Evolutionary conservation across 2,329 filamentous ascomycete species (phyloP).

Genomic region (Metarhizium album): DNA sequence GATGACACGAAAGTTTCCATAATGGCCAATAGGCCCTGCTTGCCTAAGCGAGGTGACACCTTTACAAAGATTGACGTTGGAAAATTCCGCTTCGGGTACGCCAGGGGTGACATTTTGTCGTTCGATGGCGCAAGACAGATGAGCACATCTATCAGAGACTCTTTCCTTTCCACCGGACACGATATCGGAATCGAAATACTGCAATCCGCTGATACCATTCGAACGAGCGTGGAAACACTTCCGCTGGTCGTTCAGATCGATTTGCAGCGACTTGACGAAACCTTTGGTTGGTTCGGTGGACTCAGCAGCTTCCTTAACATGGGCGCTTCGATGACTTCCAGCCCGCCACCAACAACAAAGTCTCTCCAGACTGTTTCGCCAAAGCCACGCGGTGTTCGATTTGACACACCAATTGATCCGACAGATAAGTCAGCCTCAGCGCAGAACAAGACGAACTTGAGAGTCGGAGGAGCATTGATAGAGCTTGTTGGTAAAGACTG

Average conservation of each 20-base stretch:
- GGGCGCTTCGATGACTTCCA: constrained; percentile 72
- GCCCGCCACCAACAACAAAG: constrained; percentile 39
- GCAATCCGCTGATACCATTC: constrained; percentile 32
- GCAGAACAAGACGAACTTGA: constrained; percentile 61
- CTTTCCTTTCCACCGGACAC: constrained; percentile 44
- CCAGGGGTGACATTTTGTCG: constrained; percentile 50
- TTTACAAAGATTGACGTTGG: constrained; percentile 35
- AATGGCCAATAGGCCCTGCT: constrained; percentile 2
- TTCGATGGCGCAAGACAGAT: constrained; percentile 49
- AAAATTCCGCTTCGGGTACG: constrained; percentile 53
- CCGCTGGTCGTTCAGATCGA: constrained; percentile 70
- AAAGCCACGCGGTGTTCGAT: constrained; percentile 47
- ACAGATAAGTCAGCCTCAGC: constrained; percentile 35
- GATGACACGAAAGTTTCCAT: not conserved
- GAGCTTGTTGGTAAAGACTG: constrained; percentile 71
- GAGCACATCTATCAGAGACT: constrained; percentile 48
- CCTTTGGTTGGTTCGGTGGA: constrained; percentile 80
- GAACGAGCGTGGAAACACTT: constrained; percentile 61
- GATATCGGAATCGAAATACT: constrained; percentile 46
- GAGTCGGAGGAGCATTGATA: constrained; percentile 66
- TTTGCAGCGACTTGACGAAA: constrained; percentile 72
- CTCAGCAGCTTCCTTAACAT: constrained; percentile 85
- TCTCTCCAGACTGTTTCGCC: constrained; percentile 26
- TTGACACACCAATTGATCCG: constrained; percentile 41
- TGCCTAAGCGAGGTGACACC: constrained; percentile 12